Evolutionary conservation across 306 rosid genomes (phyloP).

Genomic region (Pterocarpus santalinus): DNA sequence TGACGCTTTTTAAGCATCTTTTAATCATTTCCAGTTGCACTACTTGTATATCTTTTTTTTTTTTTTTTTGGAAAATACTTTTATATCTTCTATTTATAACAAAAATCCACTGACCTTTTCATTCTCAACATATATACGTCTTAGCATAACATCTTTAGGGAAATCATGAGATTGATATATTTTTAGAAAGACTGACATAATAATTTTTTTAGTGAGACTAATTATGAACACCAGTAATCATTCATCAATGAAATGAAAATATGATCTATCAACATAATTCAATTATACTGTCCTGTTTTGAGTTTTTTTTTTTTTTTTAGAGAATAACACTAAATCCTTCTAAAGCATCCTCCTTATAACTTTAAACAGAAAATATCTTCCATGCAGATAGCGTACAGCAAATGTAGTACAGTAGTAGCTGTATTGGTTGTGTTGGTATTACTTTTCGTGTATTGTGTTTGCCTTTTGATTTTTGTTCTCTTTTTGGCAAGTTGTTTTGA

Average conservation of each 20-base stretch:
- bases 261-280: too few relatives aligned
- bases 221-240: constrained; percentile 35
- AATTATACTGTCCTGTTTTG: background rate
- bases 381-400: background rate
- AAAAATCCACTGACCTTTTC: background rate
- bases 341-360: background rate
- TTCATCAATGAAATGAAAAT: background rate
- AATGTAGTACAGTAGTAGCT: background rate
- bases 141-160: constrained; percentile 16
- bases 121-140: too few relatives aligned
- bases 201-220: constrained; percentile 9
- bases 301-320: background rate
- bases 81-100: background rate
- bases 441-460: background rate
- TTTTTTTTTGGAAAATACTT: background rate
- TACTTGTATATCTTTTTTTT: too few relatives aligned
- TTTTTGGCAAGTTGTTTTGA: background rate
- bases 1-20: constrained; percentile 11
- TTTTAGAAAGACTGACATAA: constrained; percentile 34
- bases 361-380: background rate
- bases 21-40: constrained; percentile 16
- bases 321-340: background rate
- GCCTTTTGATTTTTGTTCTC: background rate
- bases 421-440: background rate
- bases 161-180: constrained; percentile 18